phyloP scores from a whole-genome alignment of 2,329 filamentous ascomycete species.

The Botryotinia calthae region DNA sequence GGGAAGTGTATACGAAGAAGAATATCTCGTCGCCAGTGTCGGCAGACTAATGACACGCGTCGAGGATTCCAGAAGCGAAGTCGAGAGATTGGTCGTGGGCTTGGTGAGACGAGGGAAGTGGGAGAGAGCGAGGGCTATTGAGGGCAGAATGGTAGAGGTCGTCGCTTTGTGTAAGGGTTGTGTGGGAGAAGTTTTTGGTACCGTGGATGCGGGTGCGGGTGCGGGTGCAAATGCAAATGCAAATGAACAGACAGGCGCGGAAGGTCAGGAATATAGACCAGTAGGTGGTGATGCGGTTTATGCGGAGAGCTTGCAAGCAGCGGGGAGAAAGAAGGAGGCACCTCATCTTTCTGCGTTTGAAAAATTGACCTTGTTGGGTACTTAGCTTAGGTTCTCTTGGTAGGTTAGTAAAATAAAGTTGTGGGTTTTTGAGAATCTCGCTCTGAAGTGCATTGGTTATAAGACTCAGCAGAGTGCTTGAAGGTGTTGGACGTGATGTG shows the following conservation, averaged over 20 bases:
- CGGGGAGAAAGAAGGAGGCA: slow-evolving; percentile 34
- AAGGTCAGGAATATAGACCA: slow-evolving; percentile 32
- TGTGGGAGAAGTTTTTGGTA: slow-evolving; percentile 68
- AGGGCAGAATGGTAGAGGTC: slow-evolving; percentile 71
- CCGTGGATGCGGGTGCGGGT: slow-evolving; percentile 8
- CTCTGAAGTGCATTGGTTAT: not conserved
- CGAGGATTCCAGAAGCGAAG: slow-evolving; percentile 67
- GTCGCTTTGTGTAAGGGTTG: slow-evolving; percentile 65
- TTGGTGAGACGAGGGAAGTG: slow-evolving; percentile 80
- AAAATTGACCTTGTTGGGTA: slow-evolving; percentile 43
- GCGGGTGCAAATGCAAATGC: not conserved
- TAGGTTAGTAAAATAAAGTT: not conserved
- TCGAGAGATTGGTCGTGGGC: slow-evolving; percentile 70
- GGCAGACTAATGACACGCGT: slow-evolving; percentile 79
- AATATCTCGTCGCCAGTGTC: slow-evolving; percentile 90
- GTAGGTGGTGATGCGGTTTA: slow-evolving; percentile 39
- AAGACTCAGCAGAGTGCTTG: not conserved
- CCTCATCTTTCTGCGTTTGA: slow-evolving; percentile 43
- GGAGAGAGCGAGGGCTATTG: slow-evolving; percentile 77
- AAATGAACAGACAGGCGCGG: not conserved
- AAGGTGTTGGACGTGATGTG: not conserved
- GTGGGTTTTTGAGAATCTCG: not conserved
- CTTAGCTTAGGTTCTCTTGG: slow-evolving; percentile 2
- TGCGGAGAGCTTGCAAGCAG: slow-evolving; percentile 37
- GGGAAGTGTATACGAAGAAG: slow-evolving; percentile 95